Base-by-base conservation (phyloP, 1,139 yeast species). In the Yamadazyma taylorii region DNA sequence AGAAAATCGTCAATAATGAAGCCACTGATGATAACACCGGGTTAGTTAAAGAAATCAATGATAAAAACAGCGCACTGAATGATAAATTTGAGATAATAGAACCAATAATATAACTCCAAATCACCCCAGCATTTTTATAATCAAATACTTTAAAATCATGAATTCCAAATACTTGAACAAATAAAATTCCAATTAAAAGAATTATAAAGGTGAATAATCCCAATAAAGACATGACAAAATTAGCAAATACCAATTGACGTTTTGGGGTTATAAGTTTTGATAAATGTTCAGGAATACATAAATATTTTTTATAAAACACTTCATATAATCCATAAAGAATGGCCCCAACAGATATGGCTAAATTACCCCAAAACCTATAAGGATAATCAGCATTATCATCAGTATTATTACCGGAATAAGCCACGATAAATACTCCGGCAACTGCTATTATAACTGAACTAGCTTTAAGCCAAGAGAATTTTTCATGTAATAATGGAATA, bases 11-110 rank as follows among this genome's bases (percentile, higher is more conserved):
- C 37, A 86, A 67, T 41, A 88, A 62, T 0, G 95, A 81, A 28
- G 92, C 83, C 9, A 88, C 96, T 0, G 92, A 80, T 1, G 95
- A 84, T 36, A 88, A 69, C 2, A 88, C 95, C 0, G 96, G 96
- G 12, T 86, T 81, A 0, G 96, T 88, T 41, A 88, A 71, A 1
- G 95, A 83, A 85, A 87, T 85, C 46, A 88, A 66, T 2, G 89
- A 75, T 44, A 88, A 69, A 51, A 88, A 86, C 30, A 85, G 70
- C 3, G 86, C 85, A 32, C 88, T 81, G 55, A 85, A 88, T 1
- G 76, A 50, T 47, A 85, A 66, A 55, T 88, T 88, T 14, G 85
- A 73, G 1, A 78, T 45, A 1, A 85, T 68, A 3, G 83, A 78
- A 6, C 80, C 65, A 1, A 63, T 31, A 23, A 79, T 68, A 35